Base-by-base conservation (phyloP, 257 asterid genomes). In the Verbascum thapsus region DNA sequence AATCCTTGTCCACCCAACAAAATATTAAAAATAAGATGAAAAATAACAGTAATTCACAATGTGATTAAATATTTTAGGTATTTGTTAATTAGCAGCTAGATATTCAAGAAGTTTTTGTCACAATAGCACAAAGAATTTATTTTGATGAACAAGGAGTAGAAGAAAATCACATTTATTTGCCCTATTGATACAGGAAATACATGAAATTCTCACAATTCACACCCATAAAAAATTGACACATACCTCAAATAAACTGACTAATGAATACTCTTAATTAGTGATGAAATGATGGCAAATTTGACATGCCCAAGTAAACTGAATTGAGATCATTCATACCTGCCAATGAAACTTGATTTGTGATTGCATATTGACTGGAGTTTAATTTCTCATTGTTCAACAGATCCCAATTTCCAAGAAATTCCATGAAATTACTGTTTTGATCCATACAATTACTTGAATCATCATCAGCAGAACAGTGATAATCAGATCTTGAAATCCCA, bases 321-420 rank as follows among this genome's bases (percentile, higher is more conserved):
- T 50, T 66, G 51, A 64, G 63, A 35, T 73, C 32, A 26, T 26
- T 26, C 32, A 2, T 76, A 78, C 67, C 82, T 69, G 64, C 65
- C 50, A 59, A 17, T 8, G 81, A 53, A 34, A 26, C 65, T 59
- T 63, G 68, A 50, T 56, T 70, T 15, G 72, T 60, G 40, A 65
- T 58, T 42, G 60, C 48, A 53, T 15, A 43, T 3, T 61, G 61
- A 62, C 47, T 50, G 23, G 45, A 54, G 55, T 41, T 59, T 39
- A 53, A 11, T 11, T 47, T 67, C 35, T 61, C 55, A 69, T 56
- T 62, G 64, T 64, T 66, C 54, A 66, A 17, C 66, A 64, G 19
- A 18, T 85, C 87, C 87, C 80, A 82, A 52, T 69, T 77, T 61
- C 73, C 84, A 30, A 72, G 63, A 73, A 68, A 66, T n/a, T 76